These are phyloP conservation scores for Aspergillus sparsus DNA, from an alignment of 495 filamentous ascomycete genomes.

Conservation along the genomic window DNA sequence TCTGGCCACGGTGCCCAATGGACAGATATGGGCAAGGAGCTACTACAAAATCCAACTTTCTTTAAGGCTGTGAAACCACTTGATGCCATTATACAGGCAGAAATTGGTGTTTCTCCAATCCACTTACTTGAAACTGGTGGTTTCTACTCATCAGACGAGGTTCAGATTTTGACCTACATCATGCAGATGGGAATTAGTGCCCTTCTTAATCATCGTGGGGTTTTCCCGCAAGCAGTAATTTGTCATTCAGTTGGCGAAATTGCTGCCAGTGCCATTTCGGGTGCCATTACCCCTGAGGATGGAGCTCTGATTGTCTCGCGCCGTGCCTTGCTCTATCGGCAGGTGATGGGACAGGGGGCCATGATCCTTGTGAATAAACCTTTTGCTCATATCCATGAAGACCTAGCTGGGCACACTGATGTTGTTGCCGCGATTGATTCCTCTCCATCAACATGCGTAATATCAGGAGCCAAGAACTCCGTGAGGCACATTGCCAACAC, in stretches of 20 bases:
- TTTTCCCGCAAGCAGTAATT: conserved; percentile 34
- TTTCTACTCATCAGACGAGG: conserved; percentile 28
- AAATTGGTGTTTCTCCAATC: conserved; percentile 36
- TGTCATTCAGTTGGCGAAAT: conserved; percentile 44
- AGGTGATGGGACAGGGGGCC: conserved; percentile 50
- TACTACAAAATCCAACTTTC: conserved; percentile 28
- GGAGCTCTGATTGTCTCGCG: conserved; percentile 36
- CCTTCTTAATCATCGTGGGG: conserved; percentile 27
- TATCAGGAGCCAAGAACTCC: conserved; percentile 33
- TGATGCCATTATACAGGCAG: conserved; percentile 25
- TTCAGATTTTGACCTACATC: conserved; percentile 37
- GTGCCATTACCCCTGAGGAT: conserved; percentile 28
- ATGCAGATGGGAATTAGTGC: conserved; percentile 35
- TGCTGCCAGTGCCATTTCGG: conserved; percentile 30
- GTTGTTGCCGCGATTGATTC: conserved; percentile 46
- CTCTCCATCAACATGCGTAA: conserved; percentile 43
- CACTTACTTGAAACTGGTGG: conserved; percentile 30
- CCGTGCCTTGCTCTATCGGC: conserved; percentile 36
- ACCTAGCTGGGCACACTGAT: conserved; percentile 22
- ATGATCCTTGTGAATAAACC: conserved; percentile 54
- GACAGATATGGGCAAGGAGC: conserved; percentile 53
- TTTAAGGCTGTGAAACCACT: conserved; percentile 4
- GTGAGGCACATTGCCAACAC: conserved; percentile 15
- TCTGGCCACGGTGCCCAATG: conserved; percentile 69
- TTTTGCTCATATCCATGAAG: conserved; percentile 39